These are phyloP conservation scores for Pleurotus giganteus DNA, from an alignment of 768 basidiomycete genomes.

Conservation along the genomic window DNA sequence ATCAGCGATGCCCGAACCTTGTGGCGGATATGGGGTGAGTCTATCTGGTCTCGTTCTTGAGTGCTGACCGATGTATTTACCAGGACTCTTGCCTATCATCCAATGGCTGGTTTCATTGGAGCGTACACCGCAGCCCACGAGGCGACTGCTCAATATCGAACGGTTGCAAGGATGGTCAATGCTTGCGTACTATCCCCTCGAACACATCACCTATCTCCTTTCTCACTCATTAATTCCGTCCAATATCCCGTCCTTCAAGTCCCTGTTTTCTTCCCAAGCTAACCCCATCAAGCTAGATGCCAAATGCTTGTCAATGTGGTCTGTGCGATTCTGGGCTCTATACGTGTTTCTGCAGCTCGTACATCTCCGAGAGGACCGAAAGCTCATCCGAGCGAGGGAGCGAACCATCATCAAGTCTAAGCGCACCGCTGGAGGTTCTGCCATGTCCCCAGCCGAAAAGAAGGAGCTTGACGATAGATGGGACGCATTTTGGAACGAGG, in stretches of 20 bases:
- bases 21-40: slow-evolving; percentile 78
- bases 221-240: slow-evolving; percentile 61
- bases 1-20: slow-evolving; percentile 70
- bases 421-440: slow-evolving; percentile 36
- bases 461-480: slow-evolving; percentile 56
- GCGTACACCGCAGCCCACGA: slow-evolving; percentile 67
- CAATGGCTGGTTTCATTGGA: slow-evolving; percentile 80
- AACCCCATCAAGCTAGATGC: slow-evolving; percentile 45
- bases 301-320: slow-evolving; percentile 59
- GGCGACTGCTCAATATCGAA: slow-evolving; percentile 70
- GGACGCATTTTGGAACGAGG: slow-evolving; percentile 69
- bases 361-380: slow-evolving; percentile 68
- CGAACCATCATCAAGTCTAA: slow-evolving; percentile 50
- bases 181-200: slow-evolving; percentile 78
- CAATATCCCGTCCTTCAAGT: slow-evolving; percentile 43
- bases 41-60: background rate
- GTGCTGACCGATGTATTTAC: background rate
- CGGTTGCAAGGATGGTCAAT: slow-evolving; percentile 79
- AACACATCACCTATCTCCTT: slow-evolving; percentile 69
- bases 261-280: slow-evolving; percentile 38
- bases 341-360: slow-evolving; percentile 78
- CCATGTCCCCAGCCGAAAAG: slow-evolving; percentile 47
- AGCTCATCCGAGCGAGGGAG: slow-evolving; percentile 53
- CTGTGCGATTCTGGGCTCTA: slow-evolving; percentile 77
- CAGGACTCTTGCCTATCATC: slow-evolving; percentile 75